Evolutionary conservation across 2,329 filamentous ascomycete species (phyloP).

Genomic region (Verticillium klebahnii): DNA sequence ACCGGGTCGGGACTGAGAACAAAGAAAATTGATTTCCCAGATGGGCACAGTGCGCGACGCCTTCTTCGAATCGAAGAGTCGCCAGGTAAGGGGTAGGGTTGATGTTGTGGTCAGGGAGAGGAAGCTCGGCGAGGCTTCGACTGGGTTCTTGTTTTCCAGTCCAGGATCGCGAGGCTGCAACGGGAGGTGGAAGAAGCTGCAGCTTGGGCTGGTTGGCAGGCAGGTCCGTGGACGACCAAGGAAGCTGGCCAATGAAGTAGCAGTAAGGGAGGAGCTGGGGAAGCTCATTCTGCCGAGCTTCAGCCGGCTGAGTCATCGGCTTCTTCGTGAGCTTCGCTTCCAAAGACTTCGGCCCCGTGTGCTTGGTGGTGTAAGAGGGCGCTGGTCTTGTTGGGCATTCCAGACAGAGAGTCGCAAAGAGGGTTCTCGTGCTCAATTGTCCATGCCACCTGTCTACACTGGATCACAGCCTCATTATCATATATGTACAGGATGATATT

Average conservation of each 20-base stretch:
- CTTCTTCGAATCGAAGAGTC: neutral
- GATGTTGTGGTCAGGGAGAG: neutral
- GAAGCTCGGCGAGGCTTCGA: neutral
- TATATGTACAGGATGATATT: too few relatives aligned
- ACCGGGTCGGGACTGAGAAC: neutral
- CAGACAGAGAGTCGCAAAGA: too few relatives aligned
- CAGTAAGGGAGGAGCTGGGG: neutral
- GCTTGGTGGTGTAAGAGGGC: too few relatives aligned
- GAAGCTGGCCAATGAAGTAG: neutral
- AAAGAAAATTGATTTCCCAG: neutral
- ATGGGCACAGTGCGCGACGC: neutral
- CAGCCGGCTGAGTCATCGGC: neutral
- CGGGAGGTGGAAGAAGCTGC: neutral
- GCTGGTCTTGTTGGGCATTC: too few relatives aligned
- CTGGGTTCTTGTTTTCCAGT: neutral
- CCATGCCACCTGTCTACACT: too few relatives aligned
- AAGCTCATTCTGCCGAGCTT: neutral
- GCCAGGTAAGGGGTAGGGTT: neutral
- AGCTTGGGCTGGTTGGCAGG: neutral
- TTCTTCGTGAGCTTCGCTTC: too few relatives aligned
- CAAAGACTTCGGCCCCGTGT: too few relatives aligned
- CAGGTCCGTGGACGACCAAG: neutral
- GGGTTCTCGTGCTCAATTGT: too few relatives aligned
- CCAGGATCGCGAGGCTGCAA: neutral
- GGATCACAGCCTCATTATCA: too few relatives aligned